phyloP scores from a whole-genome alignment of 2,329 filamentous ascomycete species.

The Ceratocystis huliohia region DNA sequence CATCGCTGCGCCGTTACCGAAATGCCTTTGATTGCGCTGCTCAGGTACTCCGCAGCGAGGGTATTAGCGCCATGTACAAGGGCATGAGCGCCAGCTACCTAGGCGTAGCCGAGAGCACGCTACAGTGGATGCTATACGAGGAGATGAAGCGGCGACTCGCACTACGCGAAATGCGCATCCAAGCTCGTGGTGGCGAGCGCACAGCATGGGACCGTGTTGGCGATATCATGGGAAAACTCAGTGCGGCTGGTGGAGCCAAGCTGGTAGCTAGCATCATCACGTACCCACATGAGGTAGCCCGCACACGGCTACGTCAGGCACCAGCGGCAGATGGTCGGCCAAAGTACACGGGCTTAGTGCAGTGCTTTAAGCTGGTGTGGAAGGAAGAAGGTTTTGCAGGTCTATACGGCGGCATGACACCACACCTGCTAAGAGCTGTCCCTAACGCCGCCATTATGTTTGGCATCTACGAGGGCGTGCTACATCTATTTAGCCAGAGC shows the following conservation, averaged over 20 bases:
- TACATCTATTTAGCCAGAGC: slow-evolving; percentile 33
- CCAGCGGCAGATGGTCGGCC: slow-evolving; percentile 54
- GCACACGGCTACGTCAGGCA: slow-evolving; percentile 73
- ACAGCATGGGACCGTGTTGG: slow-evolving; percentile 62
- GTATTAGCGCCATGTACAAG: slow-evolving; percentile 70
- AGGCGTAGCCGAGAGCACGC: slow-evolving; percentile 75
- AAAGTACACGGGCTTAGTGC: slow-evolving; percentile 79
- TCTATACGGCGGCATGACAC: slow-evolving; percentile 81
- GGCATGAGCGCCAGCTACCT: slow-evolving; percentile 86
- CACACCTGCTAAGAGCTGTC: slow-evolving; percentile 80
- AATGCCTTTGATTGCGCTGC: slow-evolving; percentile 81
- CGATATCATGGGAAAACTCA: slow-evolving; percentile 65
- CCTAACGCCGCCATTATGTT: slow-evolving; percentile 95
- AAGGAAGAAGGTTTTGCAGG: slow-evolving; percentile 77
- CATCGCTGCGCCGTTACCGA: slow-evolving; percentile 55
- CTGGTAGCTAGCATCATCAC: slow-evolving; percentile 71
- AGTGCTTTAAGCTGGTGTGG: slow-evolving; percentile 80
- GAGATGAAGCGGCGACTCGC: slow-evolving; percentile 70
- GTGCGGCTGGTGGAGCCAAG: slow-evolving; percentile 73
- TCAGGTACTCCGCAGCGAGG: slow-evolving; percentile 70
- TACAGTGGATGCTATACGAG: slow-evolving; percentile 93
- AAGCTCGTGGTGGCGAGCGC: slow-evolving; percentile 46
- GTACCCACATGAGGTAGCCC: slow-evolving; percentile 85
- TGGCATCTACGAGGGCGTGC: slow-evolving; percentile 61
- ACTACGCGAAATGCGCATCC: slow-evolving; percentile 46